Base-by-base conservation (phyloP, 2,329 filamentous ascomycete genomes). In the Bipolaris oryzae region DNA sequence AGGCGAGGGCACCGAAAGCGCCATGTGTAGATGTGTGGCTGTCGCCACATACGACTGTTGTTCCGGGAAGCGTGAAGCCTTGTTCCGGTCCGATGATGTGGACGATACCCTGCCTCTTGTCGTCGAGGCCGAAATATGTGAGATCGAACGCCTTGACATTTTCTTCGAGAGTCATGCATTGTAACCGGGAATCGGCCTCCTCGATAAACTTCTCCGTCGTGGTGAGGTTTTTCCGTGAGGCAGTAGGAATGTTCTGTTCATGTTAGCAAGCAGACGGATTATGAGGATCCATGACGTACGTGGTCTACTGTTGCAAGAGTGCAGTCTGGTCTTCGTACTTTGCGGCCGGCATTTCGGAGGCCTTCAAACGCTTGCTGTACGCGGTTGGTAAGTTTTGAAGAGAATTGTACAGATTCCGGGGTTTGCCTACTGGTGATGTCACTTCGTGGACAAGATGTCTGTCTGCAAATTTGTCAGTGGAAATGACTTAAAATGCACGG, bases 11-110 rank as follows among this genome's bases (percentile, higher is more conserved):
- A 66, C 95, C 95, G 70, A 98, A 99, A 50, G 95, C 95, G 71
- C 95, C 95, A 79, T 99, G 95, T 62, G 95, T 99, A 23, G 94
- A 97, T 44, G 95, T 99, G 77, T 99, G 95, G 73, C 91, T 96
- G 84, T 99, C 95, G 77, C 95, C 95, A 74, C 95, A 98, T 64
- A 98, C 95, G 35, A 98, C 90, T 3, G 95, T 99, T 52, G 95
- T 98, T 67, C 92, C 95, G 39, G 95, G 95, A 35, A 98, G 89
- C 54, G 95, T 99, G 83, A 99, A 99, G 67, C 95, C 95, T 79
- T 99, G 95, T 82, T 99, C 95, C 38, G 95, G 95, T 34, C 95
- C 95, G 70, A 99, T 98, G 71, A 99, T 91, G 80, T 99, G 95
- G 56, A 98, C 95, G 70, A 99, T 99, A 66, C 95, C 95, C 80